Evolutionary conservation across 1,284 basidiomycete genomes (phyloP).

Genomic region (Cryptococcus wingfieldii): DNA sequence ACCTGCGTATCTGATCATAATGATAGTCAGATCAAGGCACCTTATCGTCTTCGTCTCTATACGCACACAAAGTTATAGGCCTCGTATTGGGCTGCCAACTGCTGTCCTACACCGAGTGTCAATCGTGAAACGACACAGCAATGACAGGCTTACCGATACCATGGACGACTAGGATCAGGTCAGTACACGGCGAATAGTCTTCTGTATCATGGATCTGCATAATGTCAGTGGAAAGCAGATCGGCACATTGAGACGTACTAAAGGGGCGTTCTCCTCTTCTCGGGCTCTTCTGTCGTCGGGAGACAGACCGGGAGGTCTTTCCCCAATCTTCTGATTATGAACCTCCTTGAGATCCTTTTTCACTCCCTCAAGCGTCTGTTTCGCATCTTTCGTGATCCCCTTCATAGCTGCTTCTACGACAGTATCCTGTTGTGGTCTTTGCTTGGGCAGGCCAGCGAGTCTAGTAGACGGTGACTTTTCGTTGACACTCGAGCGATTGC

Average conservation of each 20-base stretch:
- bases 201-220: conserved; percentile 36
- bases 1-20: conserved; percentile 46
- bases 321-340: conserved; percentile 5
- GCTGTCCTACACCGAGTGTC: conserved; percentile 27
- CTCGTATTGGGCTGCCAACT: conserved; percentile 52
- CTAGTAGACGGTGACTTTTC: too few relatives aligned
- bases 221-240: neutral
- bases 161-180: conserved; percentile 53
- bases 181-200: conserved; percentile 49
- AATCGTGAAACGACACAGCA: neutral
- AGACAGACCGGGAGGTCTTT: neutral
- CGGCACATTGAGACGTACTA: conserved; percentile 17
- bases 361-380: conserved; percentile 2
- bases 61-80: conserved; percentile 51
- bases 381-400: neutral
- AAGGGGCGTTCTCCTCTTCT: conserved; percentile 44
- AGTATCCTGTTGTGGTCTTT: neutral
- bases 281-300: conserved; percentile 23
- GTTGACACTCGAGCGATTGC: neutral
- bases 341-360: conserved; percentile 10
- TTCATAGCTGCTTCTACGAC: conserved; percentile 6
- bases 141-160: conserved; percentile 48
- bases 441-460: too few relatives aligned
- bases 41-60: neutral
- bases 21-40: neutral